Evolutionary conservation across 2,329 filamentous ascomycete genomes (phyloP).

Genomic region (Calonectria henricotiae): DNA sequence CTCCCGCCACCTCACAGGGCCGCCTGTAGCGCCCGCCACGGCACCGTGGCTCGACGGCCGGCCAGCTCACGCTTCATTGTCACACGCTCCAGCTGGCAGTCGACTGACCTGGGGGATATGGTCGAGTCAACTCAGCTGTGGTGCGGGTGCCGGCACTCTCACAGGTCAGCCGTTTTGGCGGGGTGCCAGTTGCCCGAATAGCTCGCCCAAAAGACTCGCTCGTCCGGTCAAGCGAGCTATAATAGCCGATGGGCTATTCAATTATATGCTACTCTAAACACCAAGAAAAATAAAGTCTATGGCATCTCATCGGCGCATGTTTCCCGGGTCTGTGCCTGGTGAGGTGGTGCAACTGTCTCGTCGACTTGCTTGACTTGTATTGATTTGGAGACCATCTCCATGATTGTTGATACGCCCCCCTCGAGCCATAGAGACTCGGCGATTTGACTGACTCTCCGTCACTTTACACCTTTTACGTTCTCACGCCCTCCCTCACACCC

Average conservation of each 20-base stretch:
- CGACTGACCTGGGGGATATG: conserved; percentile 29
- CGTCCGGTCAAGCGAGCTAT: conserved; percentile 11
- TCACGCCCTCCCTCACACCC: conserved; percentile 24
- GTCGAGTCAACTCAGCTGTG: conserved; percentile 29
- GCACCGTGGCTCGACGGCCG: conserved; percentile 18
- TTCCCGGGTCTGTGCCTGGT: conserved; percentile 6
- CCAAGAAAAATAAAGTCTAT: conserved; percentile 25
- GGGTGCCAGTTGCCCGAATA: conserved; percentile 32
- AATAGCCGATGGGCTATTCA: conserved; percentile 17
- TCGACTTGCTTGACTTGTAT: conserved; percentile 19
- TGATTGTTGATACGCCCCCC: conserved; percentile 17
- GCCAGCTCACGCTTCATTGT: conserved; percentile 31
- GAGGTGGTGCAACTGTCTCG: conserved; percentile 13
- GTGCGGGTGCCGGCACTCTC: conserved; percentile 22
- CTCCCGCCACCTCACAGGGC: conserved; percentile 21
- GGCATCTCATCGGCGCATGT: conserved; percentile 6
- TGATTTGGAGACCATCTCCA: conserved; percentile 25
- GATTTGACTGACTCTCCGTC: conserved; percentile 21
- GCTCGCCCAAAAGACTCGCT: conserved; percentile 4
- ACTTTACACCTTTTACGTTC: conserved; percentile 21
- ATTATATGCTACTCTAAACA: conserved; percentile 25
- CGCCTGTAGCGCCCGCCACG: conserved; percentile 29
- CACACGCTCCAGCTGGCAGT: conserved; percentile 29
- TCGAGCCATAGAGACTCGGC: conserved; percentile 6
- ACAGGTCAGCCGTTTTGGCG: conserved; percentile 30